Evolutionary conservation across 306 rosid genomes (phyloP).

Genomic region (Malus orientalis): DNA sequence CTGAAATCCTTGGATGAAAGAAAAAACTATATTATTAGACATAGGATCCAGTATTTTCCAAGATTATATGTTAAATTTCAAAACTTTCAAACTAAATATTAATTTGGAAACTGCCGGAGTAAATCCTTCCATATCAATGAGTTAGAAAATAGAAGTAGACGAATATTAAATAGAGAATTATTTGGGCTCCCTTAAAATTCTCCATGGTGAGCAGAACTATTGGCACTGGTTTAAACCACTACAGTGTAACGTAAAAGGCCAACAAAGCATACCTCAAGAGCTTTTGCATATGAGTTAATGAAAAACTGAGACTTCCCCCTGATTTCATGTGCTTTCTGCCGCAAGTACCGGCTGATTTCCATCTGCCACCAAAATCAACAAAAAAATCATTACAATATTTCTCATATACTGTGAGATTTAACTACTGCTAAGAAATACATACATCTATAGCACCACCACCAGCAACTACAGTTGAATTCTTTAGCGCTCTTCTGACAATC

Average conservation of each 20-base stretch:
- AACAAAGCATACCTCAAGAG: conserved; percentile 64
- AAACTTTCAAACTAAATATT: not conserved
- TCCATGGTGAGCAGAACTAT: not conserved
- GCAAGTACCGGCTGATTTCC: conserved; percentile 89
- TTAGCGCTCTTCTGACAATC: conserved; percentile 95
- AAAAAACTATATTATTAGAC: not conserved
- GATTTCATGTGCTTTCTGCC: conserved; percentile 91
- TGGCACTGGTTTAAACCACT: not conserved
- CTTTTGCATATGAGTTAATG: conserved; percentile 93
- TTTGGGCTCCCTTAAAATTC: not conserved
- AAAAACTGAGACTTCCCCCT: conserved; percentile 92
- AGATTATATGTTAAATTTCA: not conserved
- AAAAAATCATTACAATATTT: not conserved
- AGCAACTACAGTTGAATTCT: conserved; percentile 95
- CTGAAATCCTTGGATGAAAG: not conserved
- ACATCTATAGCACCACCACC: conserved; percentile 99
- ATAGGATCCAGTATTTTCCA: not conserved
- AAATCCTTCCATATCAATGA: not conserved
- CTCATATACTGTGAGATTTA: not conserved
- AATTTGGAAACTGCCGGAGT: not conserved
- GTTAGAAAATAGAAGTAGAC: not conserved
- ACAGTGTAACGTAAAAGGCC: not conserved
- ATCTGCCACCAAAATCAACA: conserved; percentile 50
- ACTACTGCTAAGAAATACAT: conserved; percentile 19
- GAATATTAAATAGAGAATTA: not conserved